Evolutionary conservation across 2,329 filamentous ascomycete genomes (phyloP).

Genomic region (Penicillium sp.): DNA sequence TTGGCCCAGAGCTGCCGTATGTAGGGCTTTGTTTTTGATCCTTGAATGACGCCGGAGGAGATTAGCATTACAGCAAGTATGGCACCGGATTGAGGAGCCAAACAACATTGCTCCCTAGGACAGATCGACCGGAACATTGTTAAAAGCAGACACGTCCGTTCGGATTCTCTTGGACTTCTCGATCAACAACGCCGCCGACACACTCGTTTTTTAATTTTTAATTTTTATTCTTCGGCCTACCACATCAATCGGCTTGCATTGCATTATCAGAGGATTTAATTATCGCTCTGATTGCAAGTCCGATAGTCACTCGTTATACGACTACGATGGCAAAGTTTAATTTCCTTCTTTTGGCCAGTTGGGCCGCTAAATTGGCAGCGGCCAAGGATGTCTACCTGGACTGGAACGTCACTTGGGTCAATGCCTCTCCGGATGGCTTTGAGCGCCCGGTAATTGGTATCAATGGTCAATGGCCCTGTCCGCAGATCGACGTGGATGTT

Average conservation of each 20-base stretch:
- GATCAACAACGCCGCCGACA: constrained; percentile 15
- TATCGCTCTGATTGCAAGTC: constrained; percentile 11
- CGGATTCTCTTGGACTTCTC: not conserved
- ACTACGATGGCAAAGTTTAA: constrained; percentile 18
- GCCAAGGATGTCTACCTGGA: constrained; percentile 25
- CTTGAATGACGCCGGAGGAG: constrained; percentile 13
- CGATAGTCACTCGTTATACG: constrained; percentile 17
- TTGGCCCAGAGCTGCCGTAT: not conserved
- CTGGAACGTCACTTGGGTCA: constrained; percentile 71
- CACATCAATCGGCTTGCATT: constrained; percentile 8
- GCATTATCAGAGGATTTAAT: constrained; percentile 11
- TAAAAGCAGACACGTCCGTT: constrained; percentile 15
- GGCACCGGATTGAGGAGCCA: not conserved
- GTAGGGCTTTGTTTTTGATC: constrained; percentile 3
- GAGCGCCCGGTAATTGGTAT: constrained; percentile 70
- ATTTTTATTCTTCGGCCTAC: constrained; percentile 6
- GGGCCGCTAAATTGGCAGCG: constrained; percentile 16
- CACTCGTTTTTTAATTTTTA: constrained; percentile 8
- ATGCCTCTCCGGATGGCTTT: constrained; percentile 68
- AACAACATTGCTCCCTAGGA: constrained; percentile 19
- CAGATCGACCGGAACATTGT: constrained; percentile 14
- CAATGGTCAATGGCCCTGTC: constrained; percentile 74
- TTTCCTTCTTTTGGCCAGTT: constrained; percentile 18
- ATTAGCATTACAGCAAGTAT: constrained; percentile 5
- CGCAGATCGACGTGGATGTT: constrained; percentile 48